Base-by-base conservation (phyloP, 2,329 filamentous ascomycete genomes). In the Nemania sp. region DNA sequence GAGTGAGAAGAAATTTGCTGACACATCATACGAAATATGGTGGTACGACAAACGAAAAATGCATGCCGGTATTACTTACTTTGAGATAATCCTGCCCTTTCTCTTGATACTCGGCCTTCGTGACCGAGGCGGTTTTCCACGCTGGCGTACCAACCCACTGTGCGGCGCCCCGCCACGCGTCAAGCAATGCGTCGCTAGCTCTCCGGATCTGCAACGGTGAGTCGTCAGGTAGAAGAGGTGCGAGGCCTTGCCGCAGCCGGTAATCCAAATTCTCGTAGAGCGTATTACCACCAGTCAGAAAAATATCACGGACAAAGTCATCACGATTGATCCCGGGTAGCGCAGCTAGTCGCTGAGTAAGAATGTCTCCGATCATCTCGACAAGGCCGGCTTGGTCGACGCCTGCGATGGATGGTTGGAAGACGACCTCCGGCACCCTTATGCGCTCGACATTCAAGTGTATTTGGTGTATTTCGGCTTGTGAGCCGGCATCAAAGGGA, bases 391-490 rank as follows among this genome's bases (percentile, higher is more conserved):
- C 92, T 78, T 99, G 95, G 74, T 98, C 93, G 48, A 97, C 79
- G 6, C 93, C 93, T 0, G 93, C 93, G 71, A 98, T 96, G 15
- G 89, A 88, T 0, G 93, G 94, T 72, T 96, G 91, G 79, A 97
- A 97, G 17, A 97, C 84, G 9, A 97, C 89, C 78, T 98, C 94
- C 2, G 93, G 93, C 2, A 96, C 92, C 52, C 93, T 90, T 75
- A 98, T 96, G 57, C 94, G 89, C 80, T 98, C 93, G 55, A 99
- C 92, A 74, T 99, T 99, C 65, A 99, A 86, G 75, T 99, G 95
- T 53, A 99, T 80, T 76, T 98, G 94, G 75, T 92, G 88, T 17
- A 87, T 86, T 77, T 99, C 80, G 17, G 88, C 86, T 68, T 95
- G 90, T 59, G 87, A 90, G 57, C 92, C 87, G 0, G 87, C 79